Conservation (phyloP, 257 asterid genomes). For the Echium plantagineum region DNA sequence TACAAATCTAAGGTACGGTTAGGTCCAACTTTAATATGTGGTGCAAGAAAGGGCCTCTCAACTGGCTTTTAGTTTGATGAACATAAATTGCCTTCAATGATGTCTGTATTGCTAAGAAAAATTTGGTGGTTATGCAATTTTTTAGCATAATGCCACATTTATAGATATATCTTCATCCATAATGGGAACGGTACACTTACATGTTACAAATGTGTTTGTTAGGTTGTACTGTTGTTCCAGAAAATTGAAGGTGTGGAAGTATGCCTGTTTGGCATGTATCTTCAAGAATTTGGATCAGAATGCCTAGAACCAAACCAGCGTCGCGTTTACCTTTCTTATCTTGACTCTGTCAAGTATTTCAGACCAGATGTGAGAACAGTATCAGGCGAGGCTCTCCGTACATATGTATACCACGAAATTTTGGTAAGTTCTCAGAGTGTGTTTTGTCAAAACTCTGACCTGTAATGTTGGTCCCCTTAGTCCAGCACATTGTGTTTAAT, state of each 20-base stretch:
- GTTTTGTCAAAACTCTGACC: background rate
- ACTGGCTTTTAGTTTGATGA: background rate
- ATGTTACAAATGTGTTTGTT: conserved; percentile 16
- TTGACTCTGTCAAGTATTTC: conserved; percentile 97
- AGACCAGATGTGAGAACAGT: conserved; percentile 88
- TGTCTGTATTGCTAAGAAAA: background rate
- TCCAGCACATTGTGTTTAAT: background rate
- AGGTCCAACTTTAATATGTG: background rate
- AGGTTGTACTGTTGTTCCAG: conserved; percentile 87
- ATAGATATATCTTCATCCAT: background rate
- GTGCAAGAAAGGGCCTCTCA: background rate
- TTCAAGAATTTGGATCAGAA: conserved; percentile 98
- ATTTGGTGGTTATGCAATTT: background rate
- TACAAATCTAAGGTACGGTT: conserved; percentile 79
- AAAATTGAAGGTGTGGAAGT: conserved; percentile 98
- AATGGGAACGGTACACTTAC: conserved; percentile 13
- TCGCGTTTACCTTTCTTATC: conserved; percentile 94
- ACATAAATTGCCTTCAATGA: background rate
- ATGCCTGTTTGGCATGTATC: conserved; percentile 96
- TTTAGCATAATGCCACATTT: background rate
- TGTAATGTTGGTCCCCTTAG: background rate
- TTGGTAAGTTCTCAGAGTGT: conserved; percentile 40
- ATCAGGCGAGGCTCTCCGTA: conserved; percentile 96
- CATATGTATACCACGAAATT: conserved; percentile 95
- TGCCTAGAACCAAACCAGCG: conserved; percentile 95